Conservation (phyloP, 2,329 filamentous ascomycete species). For the Nemania serpens region DNA sequence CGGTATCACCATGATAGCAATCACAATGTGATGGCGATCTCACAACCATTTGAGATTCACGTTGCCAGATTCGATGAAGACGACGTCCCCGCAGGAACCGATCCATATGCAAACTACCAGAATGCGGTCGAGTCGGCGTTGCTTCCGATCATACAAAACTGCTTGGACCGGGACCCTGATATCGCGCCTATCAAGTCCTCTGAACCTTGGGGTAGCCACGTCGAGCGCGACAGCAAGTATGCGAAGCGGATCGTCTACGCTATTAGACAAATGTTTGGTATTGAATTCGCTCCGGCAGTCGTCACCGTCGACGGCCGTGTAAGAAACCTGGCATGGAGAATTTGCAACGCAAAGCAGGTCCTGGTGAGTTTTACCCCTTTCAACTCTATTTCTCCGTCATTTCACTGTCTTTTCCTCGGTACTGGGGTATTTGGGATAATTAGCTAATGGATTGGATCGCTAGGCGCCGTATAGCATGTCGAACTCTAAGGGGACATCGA, state of each 20-base stretch:
- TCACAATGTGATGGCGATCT: conserved; percentile 93
- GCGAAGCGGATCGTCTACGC: conserved; percentile 90
- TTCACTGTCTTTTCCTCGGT: too few species aligned
- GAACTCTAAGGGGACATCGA: conserved; percentile 64
- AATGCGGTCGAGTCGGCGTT: conserved; percentile 75
- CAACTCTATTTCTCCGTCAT: background rate
- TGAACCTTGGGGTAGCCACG: conserved; percentile 81
- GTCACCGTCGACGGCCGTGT: conserved; percentile 92
- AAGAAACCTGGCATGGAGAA: conserved; percentile 87
- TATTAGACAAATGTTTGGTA: conserved; percentile 94
- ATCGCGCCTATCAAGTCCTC: conserved; percentile 81
- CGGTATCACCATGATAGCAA: conserved; percentile 93
- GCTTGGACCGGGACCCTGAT: conserved; percentile 87
- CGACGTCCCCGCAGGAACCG: conserved; percentile 58
- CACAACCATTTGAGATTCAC: conserved; percentile 87
- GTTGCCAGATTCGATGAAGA: conserved; percentile 81
- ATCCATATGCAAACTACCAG: conserved; percentile 65
- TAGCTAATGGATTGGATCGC: conserved; percentile 25
- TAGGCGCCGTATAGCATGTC: conserved; percentile 77
- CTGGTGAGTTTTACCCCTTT: conserved; percentile 66
- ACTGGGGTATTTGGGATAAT: too few species aligned
- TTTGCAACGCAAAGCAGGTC: conserved; percentile 95
- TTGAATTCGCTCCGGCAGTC: conserved; percentile 92
- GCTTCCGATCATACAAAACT: conserved; percentile 85
- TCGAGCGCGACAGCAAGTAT: conserved; percentile 88